Percentiles rank a stretch among this genome's conserved stretches.
Evolutionary conservation across 345 rosid species (phyloP).

Genomic region (Geranium rotundifolium): DNA sequence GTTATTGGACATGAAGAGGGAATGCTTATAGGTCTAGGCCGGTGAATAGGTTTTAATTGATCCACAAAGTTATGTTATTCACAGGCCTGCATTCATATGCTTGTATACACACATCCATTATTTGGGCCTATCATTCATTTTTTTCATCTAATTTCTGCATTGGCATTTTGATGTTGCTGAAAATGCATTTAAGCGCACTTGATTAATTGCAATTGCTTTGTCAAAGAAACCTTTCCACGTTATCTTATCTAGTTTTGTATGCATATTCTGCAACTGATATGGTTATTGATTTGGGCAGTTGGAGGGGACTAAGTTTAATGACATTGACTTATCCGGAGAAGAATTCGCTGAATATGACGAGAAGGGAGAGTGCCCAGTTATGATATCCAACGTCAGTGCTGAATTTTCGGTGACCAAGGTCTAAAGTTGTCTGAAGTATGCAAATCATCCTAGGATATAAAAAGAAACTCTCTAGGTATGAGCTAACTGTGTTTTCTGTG

Average conservation of each 20-base stretch:
- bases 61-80: no score
- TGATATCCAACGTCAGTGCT: slow-evolving; percentile 67
- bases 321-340: slow-evolving; percentile 61
- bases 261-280: not conserved
- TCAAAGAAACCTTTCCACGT: not conserved
- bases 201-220: no score
- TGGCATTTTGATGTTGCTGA: no score
- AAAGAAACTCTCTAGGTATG: no score
- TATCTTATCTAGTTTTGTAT: not conserved
- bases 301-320: slow-evolving; percentile 56
- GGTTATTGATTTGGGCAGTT: slow-evolving; percentile 19
- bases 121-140: no score
- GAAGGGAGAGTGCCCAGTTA: slow-evolving; percentile 74
- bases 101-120: no score
- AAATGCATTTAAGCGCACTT: no score
- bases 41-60: not conserved
- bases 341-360: slow-evolving; percentile 72
- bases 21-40: not conserved
- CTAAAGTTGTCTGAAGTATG: no score
- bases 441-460: no score
- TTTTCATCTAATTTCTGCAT: no score
- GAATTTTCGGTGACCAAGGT: slow-evolving; percentile 51
- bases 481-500: no score
- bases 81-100: no score
- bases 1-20: slow-evolving; percentile 1